Base-by-base conservation (phyloP, 306 rosid genomes). In the Malus fusca region DNA sequence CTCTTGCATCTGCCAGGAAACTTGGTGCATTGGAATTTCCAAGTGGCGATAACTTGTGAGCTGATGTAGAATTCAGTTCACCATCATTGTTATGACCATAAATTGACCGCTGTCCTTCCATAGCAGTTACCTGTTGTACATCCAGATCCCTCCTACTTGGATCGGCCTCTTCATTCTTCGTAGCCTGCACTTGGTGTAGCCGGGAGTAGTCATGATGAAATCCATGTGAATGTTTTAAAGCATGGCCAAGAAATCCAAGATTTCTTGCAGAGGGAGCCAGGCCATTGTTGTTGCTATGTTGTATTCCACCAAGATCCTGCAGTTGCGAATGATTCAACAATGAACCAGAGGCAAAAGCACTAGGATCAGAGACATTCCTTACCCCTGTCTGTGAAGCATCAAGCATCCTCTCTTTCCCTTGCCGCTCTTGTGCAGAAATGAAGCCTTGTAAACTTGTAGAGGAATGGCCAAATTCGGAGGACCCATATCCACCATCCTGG, bases 1-100 rank as follows among this genome's bases (percentile, higher is more conserved):
- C 88, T 79, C 84, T 79, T 69, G 72, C 77, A 63, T 79, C 84
- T 52, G 83, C 37, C 52, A 77, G 80, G 79, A 68, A 63, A 74
- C 69, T 79, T 48, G 60, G 79, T 73, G 69, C 52, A 67, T 68
- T 82, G 70, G 77, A 28, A 63, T 75, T 74, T 58, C 60, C 82
- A 72, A 51, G 55, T 31, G 77, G 73, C 28, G 60, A 59, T n/a
- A 75, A 75, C 56, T 66, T 79, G 15, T 59, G 66, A 66, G 61
- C 74, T 25, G 81, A 71, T 44, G 76, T 43, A 26, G 84, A 74
- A 77, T 67, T 67, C 75, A 76, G 78, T 35, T 67, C 88, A 71
- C 31, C 58, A 82, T 74, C 79, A 63, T 72, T 71, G 71, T 65
- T 43, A 21, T 79, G 66, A 58, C 69, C 84, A 75, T 74, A 73